A percentile compares a stretch with the other conserved stretches of the same genome.
Evolutionary conservation across 768 basidiomycete genomes (phyloP).

Genomic region (Kwoniella mangroviensis): DNA sequence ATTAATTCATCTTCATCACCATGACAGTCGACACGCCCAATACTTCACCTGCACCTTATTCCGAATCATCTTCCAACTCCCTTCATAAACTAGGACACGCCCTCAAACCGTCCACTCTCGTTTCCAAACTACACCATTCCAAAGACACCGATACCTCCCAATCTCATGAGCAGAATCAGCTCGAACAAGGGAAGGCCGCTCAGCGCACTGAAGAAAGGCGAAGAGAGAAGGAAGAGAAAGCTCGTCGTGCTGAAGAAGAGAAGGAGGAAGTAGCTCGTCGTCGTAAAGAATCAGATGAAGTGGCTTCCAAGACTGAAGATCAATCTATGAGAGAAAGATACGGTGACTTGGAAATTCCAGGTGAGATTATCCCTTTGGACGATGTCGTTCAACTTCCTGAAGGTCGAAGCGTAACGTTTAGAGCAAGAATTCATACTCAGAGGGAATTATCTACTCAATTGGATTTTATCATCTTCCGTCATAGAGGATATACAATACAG

Average conservation of each 20-base stretch:
- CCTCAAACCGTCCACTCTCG: slow-evolving; percentile 16
- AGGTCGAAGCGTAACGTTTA: slow-evolving; percentile 70
- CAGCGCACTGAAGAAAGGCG: slow-evolving; percentile 75
- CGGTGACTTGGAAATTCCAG: slow-evolving; percentile 61
- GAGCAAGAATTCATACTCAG: slow-evolving; percentile 85
- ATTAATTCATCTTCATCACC: no score
- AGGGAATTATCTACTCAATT: slow-evolving; percentile 63
- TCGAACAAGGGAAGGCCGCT: slow-evolving; percentile 15
- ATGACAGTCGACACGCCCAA: no score
- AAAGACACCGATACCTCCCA: neutral
- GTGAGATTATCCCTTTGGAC: slow-evolving; percentile 37
- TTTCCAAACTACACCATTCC: slow-evolving; percentile 8
- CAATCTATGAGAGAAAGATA: slow-evolving; percentile 67
- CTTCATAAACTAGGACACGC: slow-evolving; percentile 16
- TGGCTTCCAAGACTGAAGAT: slow-evolving; percentile 60
- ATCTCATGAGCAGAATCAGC: neutral
- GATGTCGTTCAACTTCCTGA: slow-evolving; percentile 62
- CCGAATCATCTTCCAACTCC: neutral
- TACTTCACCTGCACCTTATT: neutral
- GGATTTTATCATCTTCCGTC: slow-evolving; percentile 33
- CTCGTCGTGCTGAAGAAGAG: slow-evolving; percentile 68
- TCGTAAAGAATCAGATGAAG: slow-evolving; percentile 15
- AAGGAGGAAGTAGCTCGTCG: slow-evolving; percentile 30
- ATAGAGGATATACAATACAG: slow-evolving; percentile 65
- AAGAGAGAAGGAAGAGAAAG: slow-evolving; percentile 69